These are phyloP conservation scores for Saccharomyces hybrid DNA, from an alignment of 1,139 yeast genomes.

Conservation along the genomic window DNA sequence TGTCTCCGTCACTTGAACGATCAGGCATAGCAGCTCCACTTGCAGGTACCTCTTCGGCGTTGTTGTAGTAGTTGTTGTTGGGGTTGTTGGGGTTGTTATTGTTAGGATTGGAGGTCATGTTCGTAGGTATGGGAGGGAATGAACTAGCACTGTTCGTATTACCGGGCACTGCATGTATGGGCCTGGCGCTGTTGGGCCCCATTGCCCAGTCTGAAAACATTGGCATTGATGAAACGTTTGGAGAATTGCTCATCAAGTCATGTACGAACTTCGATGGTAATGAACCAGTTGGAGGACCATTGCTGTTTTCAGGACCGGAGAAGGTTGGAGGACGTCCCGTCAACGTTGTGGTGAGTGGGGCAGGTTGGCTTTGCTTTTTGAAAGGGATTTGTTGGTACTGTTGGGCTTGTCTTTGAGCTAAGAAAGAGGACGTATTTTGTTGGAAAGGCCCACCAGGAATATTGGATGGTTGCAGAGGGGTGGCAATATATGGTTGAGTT, in stretches of 20 bases:
- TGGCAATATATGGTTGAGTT: constrained; percentile 13
- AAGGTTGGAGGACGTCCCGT: neutral
- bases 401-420: neutral
- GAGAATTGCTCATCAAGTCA: constrained; percentile 30
- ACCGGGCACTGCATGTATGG: neutral
- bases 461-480: constrained; percentile 10
- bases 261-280: constrained; percentile 29
- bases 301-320: neutral
- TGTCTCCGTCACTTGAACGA: neutral
- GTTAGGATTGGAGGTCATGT: neutral
- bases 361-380: neutral
- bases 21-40: neutral
- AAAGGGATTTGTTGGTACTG: neutral
- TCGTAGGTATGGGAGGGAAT: neutral
- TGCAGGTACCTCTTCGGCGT: constrained; percentile 4
- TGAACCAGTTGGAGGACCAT: constrained; percentile 18
- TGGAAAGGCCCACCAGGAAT: neutral
- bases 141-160: neutral
- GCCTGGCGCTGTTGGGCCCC: constrained; percentile 8
- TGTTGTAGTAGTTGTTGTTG: constrained; percentile 2
- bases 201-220: constrained; percentile 31
- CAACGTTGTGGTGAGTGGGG: neutral
- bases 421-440: neutral
- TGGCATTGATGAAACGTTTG: constrained; percentile 21
- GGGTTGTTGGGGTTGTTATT: neutral